Evolutionary conservation across 352 stramenopile species (phyloP).

Genomic region (Phytophthora brassicae): DNA sequence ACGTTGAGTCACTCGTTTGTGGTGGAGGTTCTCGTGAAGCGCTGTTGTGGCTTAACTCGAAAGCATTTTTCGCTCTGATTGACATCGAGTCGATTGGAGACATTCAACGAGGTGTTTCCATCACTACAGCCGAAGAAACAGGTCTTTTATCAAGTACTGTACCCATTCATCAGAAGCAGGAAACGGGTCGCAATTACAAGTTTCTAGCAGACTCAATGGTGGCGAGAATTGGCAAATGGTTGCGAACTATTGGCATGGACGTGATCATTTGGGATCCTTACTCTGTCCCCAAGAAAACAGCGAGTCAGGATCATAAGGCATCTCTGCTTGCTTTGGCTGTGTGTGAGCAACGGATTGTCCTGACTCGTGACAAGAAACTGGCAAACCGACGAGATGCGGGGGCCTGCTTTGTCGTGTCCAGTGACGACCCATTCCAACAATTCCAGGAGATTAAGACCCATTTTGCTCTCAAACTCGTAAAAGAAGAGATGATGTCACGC

Average conservation of each 20-base stretch:
- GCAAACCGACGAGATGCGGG: constrained; percentile 62
- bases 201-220: constrained; percentile 83
- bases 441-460: constrained; percentile 79
- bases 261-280: constrained; percentile 67
- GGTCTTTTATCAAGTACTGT: not conserved
- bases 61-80: constrained; percentile 48
- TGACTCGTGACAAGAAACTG: constrained; percentile 80
- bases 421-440: constrained; percentile 66
- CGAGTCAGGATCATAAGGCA: constrained; percentile 44
- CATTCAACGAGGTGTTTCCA: constrained; percentile 36
- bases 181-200: constrained; percentile 39
- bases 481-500: constrained; percentile 75
- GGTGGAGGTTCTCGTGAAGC: constrained; percentile 50
- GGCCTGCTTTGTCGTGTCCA: constrained; percentile 76
- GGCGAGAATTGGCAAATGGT: constrained; percentile 68
- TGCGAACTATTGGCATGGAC: constrained; percentile 76
- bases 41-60: constrained; percentile 42
- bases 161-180: not conserved
- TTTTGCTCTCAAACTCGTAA: constrained; percentile 61
- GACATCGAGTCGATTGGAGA: constrained; percentile 35
- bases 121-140: not conserved
- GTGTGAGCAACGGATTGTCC: constrained; percentile 68
- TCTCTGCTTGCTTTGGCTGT: constrained; percentile 49
- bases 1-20: constrained; percentile 42
- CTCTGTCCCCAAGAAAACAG: constrained; percentile 29